Evolutionary conservation across 768 basidiomycete species (phyloP), one percentile per base, ranked within the genome.

Genomic region (Boletus sp.): DNA sequence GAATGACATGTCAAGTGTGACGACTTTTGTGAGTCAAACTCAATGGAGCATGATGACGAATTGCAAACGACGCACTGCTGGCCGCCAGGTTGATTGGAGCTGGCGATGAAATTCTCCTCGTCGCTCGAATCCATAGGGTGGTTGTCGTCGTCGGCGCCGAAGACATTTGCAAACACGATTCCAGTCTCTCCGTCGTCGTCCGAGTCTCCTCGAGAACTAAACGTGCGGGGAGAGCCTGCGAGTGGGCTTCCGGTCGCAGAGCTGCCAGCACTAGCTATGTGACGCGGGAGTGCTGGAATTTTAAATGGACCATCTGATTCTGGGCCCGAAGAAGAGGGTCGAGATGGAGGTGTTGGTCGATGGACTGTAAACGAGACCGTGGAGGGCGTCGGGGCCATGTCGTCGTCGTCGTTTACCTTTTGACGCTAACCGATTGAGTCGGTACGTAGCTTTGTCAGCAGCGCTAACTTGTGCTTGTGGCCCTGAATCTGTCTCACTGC

Each of bases 361-460:
- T 91, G 84, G 55, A 96, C 80, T 2, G 89, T 94, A 73, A 96
- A 95, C 1, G 93, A 94, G 40, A 94, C 80, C 61, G 84, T 81
- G 20, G 68, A 59, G 17, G 67, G 62, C n/a, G 67, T 53, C 10
- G 66, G n/a, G 24, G 59, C 39, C 70, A 70, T 69, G n/a, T n/a
- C 42, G 46, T 46, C 24, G 57, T 53, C 12, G 58, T 46, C 2
- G 18, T 14, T 48, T 17, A 20, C 41, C 20, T 42, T 20, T 42
- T 18, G 40, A 10, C n/a, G 40, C 11, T n/a, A 37, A 37, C 5
- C 18, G 6, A 9, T 4, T 14, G 28, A 53, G 28, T 37, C 10
- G 32, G 6, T 24, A 24, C 37, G 5, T 37, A 2, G 51, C 54
- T 56, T 61, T 53, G 56, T 52, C 54, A 58, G 52, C 61, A 47